Conservation (phyloP, 73 alveolate genomes). For the Tetrahymena borealis region DNA sequence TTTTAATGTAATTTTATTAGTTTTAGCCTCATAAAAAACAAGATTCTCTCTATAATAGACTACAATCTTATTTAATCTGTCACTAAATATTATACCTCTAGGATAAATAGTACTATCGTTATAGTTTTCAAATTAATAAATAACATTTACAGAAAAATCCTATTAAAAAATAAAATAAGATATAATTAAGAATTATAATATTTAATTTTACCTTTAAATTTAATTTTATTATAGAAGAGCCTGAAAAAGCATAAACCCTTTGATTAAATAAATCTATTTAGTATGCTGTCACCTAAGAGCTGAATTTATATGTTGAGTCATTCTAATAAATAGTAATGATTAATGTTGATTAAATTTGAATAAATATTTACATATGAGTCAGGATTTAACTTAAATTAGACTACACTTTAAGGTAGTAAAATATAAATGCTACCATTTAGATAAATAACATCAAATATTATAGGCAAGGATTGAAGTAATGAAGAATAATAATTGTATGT, state of each 20-base stretch:
- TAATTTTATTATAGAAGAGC: background rate
- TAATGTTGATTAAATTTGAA: background rate
- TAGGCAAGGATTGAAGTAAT: background rate
- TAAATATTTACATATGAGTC: background rate
- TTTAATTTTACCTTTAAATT: background rate
- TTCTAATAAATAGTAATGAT: background rate
- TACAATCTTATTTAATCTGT: background rate
- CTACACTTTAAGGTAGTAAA: background rate
- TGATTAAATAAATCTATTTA: background rate
- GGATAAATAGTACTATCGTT: background rate
- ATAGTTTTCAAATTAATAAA: background rate
- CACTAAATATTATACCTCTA: background rate
- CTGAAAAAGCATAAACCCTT: background rate
- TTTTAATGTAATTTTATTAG: background rate
- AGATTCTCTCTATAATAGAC: background rate
- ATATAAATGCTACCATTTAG: background rate
- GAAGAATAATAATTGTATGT: background rate
- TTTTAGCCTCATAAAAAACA: background rate
- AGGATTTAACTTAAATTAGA: background rate
- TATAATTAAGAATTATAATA: background rate
- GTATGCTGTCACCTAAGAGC: background rate
- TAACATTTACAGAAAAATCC: background rate
- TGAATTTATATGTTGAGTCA: background rate
- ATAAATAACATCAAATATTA: background rate
- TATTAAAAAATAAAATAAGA: background rate